Base-by-base conservation (phyloP, 306 rosid species). In the Neltuma alba region DNA sequence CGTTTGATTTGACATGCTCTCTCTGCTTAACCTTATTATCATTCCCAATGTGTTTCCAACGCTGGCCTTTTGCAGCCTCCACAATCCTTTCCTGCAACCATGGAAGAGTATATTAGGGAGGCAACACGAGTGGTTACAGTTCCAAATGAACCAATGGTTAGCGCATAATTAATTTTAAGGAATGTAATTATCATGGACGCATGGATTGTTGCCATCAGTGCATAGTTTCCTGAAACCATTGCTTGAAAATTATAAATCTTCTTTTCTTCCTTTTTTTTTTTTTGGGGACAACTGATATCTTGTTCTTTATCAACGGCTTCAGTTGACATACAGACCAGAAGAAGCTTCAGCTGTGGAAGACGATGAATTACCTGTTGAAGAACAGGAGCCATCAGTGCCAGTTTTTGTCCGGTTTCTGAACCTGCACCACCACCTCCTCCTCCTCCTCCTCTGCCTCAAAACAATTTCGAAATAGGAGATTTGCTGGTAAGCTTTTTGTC, bases 41-140 rank as follows among this genome's bases (percentile, higher is more conserved):
- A 65, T 74, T 36, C 70, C 25, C 61, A 58, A 70, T 84, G 60
- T n/a, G n/a, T n/a, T n/a, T n/a, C n/a, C 55, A 47, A 61, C 78
- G 48, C 60, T 68, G 64, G 78, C 28, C 76, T 11, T 44, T 40
- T 86, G 76, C 87, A 96, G 99, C 99, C 98, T 74, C 98, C 98
- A 1, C 97, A 96, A 84, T 93, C 99, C 60, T 96, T 96, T 83
- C 99, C 93, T 67, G 78, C 72, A 52, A 96, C 99, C 44, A 96
- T 96, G 99, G 99, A 96, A 67, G 98, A 96, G 83, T 96, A 96
- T 76, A 96, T 96, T 48, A 91, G 85, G 78, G 99, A 93, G 85
- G 98, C 97, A 78, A 98, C 99, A 0, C 91, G 98, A 36, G 88
- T 82, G 76, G 96, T 96, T 78, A 77, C 72, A n/a, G 99, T 78